Conservation (phyloP, 495 filamentous ascomycete genomes). For the Penicillium cataractarum region DNA sequence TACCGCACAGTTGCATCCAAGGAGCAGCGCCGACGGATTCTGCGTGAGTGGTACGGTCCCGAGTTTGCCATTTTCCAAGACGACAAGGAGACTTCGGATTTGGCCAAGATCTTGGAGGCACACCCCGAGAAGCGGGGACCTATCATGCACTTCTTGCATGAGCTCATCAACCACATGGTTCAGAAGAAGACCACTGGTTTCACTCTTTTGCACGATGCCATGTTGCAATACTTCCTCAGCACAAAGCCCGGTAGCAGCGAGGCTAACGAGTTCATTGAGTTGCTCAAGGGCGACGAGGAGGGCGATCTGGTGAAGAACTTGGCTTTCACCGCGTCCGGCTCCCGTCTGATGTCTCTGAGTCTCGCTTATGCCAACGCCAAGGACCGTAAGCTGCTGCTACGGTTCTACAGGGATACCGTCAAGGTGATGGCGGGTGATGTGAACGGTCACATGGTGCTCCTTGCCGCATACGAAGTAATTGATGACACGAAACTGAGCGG, state of each 20-base stretch:
- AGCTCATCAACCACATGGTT: slow-evolving; percentile 84
- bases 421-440: slow-evolving; percentile 78
- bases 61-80: slow-evolving; percentile 84
- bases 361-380: slow-evolving; percentile 86
- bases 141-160: slow-evolving; percentile 80
- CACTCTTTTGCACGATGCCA: slow-evolving; percentile 94
- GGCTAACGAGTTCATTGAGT: slow-evolving; percentile 82
- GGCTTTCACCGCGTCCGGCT: slow-evolving; percentile 89
- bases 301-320: slow-evolving; percentile 90
- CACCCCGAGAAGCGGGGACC: slow-evolving; percentile 82
- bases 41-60: slow-evolving; percentile 95
- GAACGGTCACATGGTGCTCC: slow-evolving; percentile 76
- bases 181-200: slow-evolving; percentile 97
- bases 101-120: slow-evolving; percentile 71
- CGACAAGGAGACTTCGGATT: slow-evolving; percentile 57
- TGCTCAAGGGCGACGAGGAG: slow-evolving; percentile 87
- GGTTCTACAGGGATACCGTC: slow-evolving; percentile 82
- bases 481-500: slow-evolving; percentile 90
- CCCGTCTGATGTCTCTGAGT: slow-evolving; percentile 76
- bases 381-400: slow-evolving; percentile 86
- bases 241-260: slow-evolving; percentile 75
- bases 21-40: slow-evolving; percentile 77
- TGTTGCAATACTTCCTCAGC: slow-evolving; percentile 94
- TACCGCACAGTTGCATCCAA: slow-evolving; percentile 84
- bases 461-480: slow-evolving; percentile 84